Evolutionary conservation across 306 rosid species (phyloP).

Genomic region (Pachyrhizus erosus): DNA sequence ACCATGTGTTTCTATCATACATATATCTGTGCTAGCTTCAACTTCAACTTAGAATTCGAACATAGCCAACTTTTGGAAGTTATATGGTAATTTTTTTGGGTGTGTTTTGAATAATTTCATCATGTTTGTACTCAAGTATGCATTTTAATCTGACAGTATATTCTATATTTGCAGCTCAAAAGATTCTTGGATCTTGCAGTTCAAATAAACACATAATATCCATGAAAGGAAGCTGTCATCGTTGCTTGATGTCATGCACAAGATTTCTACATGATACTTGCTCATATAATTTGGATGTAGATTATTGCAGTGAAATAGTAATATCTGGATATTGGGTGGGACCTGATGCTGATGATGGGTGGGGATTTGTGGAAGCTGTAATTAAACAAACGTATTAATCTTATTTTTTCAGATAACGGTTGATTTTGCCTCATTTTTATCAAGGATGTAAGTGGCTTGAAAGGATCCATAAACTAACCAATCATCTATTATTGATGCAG

Average conservation of each 20-base stretch:
- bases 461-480: conserved; percentile 32
- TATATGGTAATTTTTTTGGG: conserved; percentile 20
- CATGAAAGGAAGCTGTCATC: conserved; percentile 40
- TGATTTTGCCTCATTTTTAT: conserved; percentile 33
- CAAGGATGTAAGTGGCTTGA: background rate
- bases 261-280: conserved; percentile 44
- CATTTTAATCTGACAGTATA: conserved; percentile 40
- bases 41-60: conserved; percentile 13
- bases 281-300: conserved; percentile 49
- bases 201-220: conserved; percentile 40
- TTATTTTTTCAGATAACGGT: conserved; percentile 30
- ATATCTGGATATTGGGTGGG: conserved; percentile 92
- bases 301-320: conserved; percentile 51
- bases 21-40: conserved; percentile 32
- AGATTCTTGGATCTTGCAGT: conserved; percentile 44
- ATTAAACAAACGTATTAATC: conserved; percentile 59
- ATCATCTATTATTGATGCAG: background rate
- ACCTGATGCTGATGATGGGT: conserved; percentile 92
- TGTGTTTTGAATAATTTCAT: conserved; percentile 29
- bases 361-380: conserved; percentile 87
- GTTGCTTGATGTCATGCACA: conserved; percentile 40
- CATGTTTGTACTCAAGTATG: background rate
- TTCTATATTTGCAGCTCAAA: conserved; percentile 68
- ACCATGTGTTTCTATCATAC: background rate
- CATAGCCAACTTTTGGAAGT: background rate